Base-by-base conservation (phyloP, 176 grass and related monocot genomes). In the Dendrocalamus sinicus region DNA sequence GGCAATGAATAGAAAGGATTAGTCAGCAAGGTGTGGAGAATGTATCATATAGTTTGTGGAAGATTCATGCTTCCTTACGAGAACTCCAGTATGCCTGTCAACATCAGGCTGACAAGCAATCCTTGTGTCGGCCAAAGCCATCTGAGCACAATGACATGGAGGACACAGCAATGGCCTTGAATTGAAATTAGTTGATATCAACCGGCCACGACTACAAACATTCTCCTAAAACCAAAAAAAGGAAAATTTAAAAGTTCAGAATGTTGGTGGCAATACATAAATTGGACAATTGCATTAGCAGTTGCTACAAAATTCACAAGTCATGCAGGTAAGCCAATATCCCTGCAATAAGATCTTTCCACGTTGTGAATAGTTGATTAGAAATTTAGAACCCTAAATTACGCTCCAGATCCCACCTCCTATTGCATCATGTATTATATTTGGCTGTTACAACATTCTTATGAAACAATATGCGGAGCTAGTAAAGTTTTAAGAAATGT, bases 61-160 rank as follows among this genome's bases (percentile, higher is more conserved):
- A 75, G 41, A 19, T 73, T 66, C 71, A 84, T 85, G 57, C 32
- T 52, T 80, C 77, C 60, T 82, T 86, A 99, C 93, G 90, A 99
- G 84, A 67, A 92, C 74, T 86, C 92, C 86, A 72, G 80, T 76
- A 74, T 89, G 86, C 75, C 90, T 94, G 22, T 78, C 75, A 72
- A 64, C 83, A 57, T 92, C 79, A 50, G 85, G 82, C 63, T 81
- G 70, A 52, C 88, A 67, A 78, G 68, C 23, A 85, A 92, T 81
- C 75, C 67, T 83, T 51, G 91, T 73, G 58, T 96, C 78, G 2
- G 88, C 71, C 62, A 96, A 77, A 67, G 87, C 88, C 88, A 86
- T 95, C 65, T 88, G 77, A 63, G 89, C 80, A 76, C 88, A 83
- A 73, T 55, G 75, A 35, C 93, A 86, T 85, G 61, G 84, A 83